Evolutionary conservation across 2,329 filamentous ascomycete genomes (phyloP), one percentile per base, ranked within the genome.

Genomic region (Cercospora sesami): DNA sequence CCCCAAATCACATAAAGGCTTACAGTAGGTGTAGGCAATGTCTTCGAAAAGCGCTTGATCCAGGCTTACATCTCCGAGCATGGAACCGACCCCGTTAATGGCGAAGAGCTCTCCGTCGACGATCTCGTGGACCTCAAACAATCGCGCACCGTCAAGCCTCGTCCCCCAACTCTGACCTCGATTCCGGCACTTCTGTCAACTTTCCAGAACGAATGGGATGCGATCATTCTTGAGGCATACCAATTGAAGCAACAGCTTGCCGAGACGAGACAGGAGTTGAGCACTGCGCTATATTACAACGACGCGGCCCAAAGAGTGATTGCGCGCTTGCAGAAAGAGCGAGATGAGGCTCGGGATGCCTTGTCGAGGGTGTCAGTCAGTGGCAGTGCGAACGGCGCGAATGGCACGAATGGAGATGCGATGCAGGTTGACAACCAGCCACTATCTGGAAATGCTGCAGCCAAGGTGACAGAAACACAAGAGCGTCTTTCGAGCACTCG

Each of bases 201-300:
- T 45, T 98, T 99, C 80, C 95, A 99, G 80, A 96, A 96, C 80
- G 95, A 99, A 85, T 99, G 95, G 95, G 95, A 99, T 79, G 90
- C 94, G 8, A 83, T 97, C 55, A 92, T 94, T 12, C 84, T 98
- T 39, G 95, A 99, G 82, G 92, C 93, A 61, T 97, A 93, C 80
- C 95, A 92, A 73, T 83, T 98, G 68, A 91, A 92, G 81, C 92
- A 97, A 80, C 93, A 97, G 78, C 85, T 99, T 70, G 86, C 90
- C 62, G 92, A 96, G 78, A 96, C 94, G 51, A 86, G 94, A 72
- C 94, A 97, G 81, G 95, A 99, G 83, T 87, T 99, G 66, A 93
- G 93, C 66, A 95, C 93, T 1, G 92, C 95, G 0, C 85, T 99
- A 26, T 99, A 99, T 81, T 94, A 98, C 81, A 92, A 98, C 75